These are phyloP conservation scores for Wickerhamiella vanderwaltii DNA, from an alignment of 805 yeast species.

Conservation along the genomic window DNA sequence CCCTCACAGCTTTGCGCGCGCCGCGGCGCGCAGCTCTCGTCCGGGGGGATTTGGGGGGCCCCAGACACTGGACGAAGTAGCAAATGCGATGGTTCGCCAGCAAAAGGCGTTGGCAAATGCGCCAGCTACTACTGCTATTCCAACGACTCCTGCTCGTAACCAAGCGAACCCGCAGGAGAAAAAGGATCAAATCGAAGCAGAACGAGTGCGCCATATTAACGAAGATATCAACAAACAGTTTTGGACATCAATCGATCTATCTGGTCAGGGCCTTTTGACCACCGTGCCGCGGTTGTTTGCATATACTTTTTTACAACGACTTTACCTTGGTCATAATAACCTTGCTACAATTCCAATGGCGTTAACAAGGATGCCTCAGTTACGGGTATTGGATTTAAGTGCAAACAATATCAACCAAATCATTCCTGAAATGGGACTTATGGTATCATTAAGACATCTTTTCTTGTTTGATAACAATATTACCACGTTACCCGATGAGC, in stretches of 20 bases:
- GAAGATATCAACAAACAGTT: slow-evolving; percentile 47
- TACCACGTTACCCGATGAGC: slow-evolving; percentile 61
- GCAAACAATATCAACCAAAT: slow-evolving; percentile 56
- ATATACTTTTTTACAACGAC: slow-evolving; percentile 72
- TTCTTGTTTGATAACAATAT: slow-evolving; percentile 82
- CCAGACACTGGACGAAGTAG: slow-evolving; percentile 30
- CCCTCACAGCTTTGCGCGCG: slow-evolving; percentile 75
- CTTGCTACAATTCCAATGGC: slow-evolving; percentile 54
- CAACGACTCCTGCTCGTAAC: slow-evolving; percentile 16
- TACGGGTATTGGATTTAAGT: slow-evolving; percentile 77
- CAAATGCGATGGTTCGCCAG: slow-evolving; percentile 28
- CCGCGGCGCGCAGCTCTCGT: slow-evolving; percentile 51
- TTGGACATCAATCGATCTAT: slow-evolving; percentile 89
- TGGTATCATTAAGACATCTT: slow-evolving; percentile 66
- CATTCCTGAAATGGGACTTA: slow-evolving; percentile 77
- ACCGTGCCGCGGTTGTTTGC: slow-evolving; percentile 64
- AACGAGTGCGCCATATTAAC: slow-evolving; percentile 30
- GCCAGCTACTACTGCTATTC: slow-evolving; percentile 23
- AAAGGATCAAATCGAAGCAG: slow-evolving; percentile 30
- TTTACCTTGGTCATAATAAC: slow-evolving; percentile 79
- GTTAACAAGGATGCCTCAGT: slow-evolving; percentile 53
- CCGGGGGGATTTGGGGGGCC: slow-evolving; percentile 21
- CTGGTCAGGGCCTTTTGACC: slow-evolving; percentile 72
- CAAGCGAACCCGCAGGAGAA: slow-evolving; percentile 24
- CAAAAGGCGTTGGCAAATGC: slow-evolving; percentile 18